Percentiles rank a stretch among this genome's conserved stretches.
Conservation (phyloP, 257 asterid genomes). For the Parsonsia alboflavescens region DNA sequence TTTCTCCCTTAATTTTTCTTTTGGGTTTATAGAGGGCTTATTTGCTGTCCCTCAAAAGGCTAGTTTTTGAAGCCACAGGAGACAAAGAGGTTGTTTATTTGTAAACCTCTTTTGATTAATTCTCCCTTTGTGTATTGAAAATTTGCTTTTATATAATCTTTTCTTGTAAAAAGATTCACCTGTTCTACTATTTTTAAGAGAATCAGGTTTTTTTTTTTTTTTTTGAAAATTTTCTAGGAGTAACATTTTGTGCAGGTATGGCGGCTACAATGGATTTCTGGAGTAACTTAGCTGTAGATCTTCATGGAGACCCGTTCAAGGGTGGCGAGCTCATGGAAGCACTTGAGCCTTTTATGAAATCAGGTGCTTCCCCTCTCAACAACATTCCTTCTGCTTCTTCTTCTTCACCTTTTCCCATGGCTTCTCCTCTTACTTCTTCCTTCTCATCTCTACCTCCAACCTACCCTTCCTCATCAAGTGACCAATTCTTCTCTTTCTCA, state of each 20-base stretch:
- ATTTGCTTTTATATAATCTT: conserved; percentile 1
- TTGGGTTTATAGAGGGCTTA: conserved; percentile 45
- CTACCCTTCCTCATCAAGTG: conserved; percentile 9
- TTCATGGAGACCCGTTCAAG: conserved; percentile 29
- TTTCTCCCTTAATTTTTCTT: neutral
- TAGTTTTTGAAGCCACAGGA: conserved; percentile 23
- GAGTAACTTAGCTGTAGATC: conserved; percentile 44
- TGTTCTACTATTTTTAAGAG: conserved; percentile 63
- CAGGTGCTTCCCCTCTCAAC: conserved; percentile 45
- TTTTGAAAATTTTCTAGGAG: neutral
- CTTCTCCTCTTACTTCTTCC: conserved; percentile 5
- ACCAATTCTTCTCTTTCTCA: conserved; percentile 14
- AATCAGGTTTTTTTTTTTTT: conserved; percentile 40
- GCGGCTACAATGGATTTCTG: conserved; percentile 76
- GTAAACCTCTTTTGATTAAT: conserved; percentile 41
- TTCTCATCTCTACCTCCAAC: neutral
- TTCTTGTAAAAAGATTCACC: conserved; percentile 18
- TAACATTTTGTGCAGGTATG: conserved; percentile 28
- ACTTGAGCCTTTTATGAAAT: conserved; percentile 89
- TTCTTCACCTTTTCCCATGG: neutral
- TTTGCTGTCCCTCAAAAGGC: conserved; percentile 48
- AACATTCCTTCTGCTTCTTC: conserved; percentile 9
- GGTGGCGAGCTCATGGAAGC: conserved; percentile 95
- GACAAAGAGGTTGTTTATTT: conserved; percentile 56
- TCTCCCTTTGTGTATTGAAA: neutral